phyloP scores from a whole-genome alignment of 2,329 filamentous ascomycete genomes.

The Hypoxylon sp. region DNA sequence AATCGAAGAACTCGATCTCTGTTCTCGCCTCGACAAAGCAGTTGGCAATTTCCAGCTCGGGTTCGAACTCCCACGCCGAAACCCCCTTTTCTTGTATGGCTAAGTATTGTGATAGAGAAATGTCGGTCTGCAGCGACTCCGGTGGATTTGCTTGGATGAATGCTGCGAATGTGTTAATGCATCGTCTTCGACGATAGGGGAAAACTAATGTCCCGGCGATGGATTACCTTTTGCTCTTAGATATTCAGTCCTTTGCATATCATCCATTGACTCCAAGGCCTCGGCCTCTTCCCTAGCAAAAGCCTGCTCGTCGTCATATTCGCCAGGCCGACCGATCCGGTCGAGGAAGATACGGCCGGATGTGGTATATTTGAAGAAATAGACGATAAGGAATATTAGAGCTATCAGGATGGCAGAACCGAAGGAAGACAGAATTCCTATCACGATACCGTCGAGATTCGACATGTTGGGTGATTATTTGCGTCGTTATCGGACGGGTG shows the following conservation, averaged over 20 bases:
- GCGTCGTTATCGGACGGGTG: conserved; percentile 23
- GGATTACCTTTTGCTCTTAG: conserved; percentile 87
- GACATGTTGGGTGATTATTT: conserved; percentile 41
- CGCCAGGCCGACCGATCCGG: conserved; percentile 90
- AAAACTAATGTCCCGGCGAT: not conserved
- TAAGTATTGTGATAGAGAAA: conserved; percentile 95
- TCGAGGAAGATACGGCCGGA: conserved; percentile 93
- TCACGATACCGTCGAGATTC: conserved; percentile 80
- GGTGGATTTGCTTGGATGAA: conserved; percentile 95
- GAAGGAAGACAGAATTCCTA: conserved; percentile 93
- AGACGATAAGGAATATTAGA: conserved; percentile 82
- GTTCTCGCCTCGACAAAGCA: conserved; percentile 97
- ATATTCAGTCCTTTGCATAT: conserved; percentile 90
- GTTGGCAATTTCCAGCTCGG: conserved; percentile 98
- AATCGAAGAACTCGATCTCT: conserved; percentile 99
- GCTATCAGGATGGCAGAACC: conserved; percentile 89
- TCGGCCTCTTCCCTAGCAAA: conserved; percentile 95
- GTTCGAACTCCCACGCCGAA: conserved; percentile 99
- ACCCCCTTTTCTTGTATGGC: conserved; percentile 99
- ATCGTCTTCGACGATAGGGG: conserved; percentile 6
- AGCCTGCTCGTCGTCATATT: conserved; percentile 97
- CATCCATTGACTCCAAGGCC: conserved; percentile 95
- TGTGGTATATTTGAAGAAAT: conserved; percentile 92
- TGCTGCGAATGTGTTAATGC: conserved; percentile 63
- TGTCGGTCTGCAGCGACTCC: conserved; percentile 95